Base-by-base conservation (phyloP, 768 basidiomycete species). In the Fomitopsis pulvina region DNA sequence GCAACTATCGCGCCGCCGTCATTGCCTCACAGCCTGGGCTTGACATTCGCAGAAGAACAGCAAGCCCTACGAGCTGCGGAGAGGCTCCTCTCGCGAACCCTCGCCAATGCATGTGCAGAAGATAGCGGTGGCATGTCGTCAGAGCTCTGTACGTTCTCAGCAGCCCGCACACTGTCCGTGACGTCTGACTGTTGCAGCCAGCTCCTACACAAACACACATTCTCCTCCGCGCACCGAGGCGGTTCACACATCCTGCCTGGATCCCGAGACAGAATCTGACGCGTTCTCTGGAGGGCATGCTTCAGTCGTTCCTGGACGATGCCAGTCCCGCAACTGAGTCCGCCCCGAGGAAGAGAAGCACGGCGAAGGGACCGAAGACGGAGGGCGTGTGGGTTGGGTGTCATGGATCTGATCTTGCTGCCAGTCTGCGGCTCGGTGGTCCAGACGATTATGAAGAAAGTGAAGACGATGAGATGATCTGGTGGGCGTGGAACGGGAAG, bases 401-500 rank as follows among this genome's bases (percentile, higher is more conserved):
- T 55, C 61, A 39, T 47, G 52, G 24, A 18, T 32, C 20, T 21
- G 21, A 38, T 16, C 10, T n/a, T 16, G 34, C 8, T 26, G 34
- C 22, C 7, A 20, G 38, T 38, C 11, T 41, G 45, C 14, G 37
- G 21, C 20, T 29, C 2, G 9, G 11, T 10, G 26, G 27, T 10
- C 4, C 9, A 9, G 40, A n/a, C 16, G 45, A 37, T 34, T 42
- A 26, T 2, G 58, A 57, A 2, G 53, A 56, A 29, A 56, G 57
- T 20, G 76, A 75, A 53, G 71, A 68, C 3, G 71, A 74, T 26
- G 76, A 77, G 52, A 57, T 70, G 61, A 75, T 78, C 45, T 78
- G 76, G 76, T 77, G 76, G 75, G 64, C 60, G 34, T 77, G 76
- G 76, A 64, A 77, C 32, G 75, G 75, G 11, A 75, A 70, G 54